These are phyloP conservation scores for Lipomyces orientalis DNA, from an alignment of 805 yeast species.

Conservation along the genomic window DNA sequence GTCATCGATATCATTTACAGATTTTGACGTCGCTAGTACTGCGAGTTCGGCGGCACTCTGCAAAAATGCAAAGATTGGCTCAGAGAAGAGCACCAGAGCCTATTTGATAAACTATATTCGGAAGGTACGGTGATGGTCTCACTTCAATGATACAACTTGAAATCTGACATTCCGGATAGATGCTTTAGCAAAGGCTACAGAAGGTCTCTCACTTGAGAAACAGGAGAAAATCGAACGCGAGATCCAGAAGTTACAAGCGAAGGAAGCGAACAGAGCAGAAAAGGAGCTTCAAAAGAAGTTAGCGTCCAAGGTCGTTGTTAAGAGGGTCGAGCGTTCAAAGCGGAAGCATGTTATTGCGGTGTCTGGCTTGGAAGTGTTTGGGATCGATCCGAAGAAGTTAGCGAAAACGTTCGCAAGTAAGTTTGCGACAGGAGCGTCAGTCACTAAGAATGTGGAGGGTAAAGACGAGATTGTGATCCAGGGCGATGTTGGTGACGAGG, in stretches of 20 bases:
- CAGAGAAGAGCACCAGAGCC: slow-evolving; percentile 59
- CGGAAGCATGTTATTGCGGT: slow-evolving; percentile 86
- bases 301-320: slow-evolving; percentile 79
- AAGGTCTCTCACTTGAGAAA: slow-evolving; percentile 68
- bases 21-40: slow-evolving; percentile 53
- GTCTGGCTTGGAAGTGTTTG: slow-evolving; percentile 86
- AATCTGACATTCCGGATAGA: slow-evolving; percentile 41
- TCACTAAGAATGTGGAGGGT: slow-evolving; percentile 86
- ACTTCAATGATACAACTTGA: slow-evolving; percentile 10
- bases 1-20: not conserved
- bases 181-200: slow-evolving; percentile 55
- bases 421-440: slow-evolving; percentile 95
- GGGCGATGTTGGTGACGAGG: slow-evolving; percentile 94
- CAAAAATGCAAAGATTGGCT: slow-evolving; percentile 88
- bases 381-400: slow-evolving; percentile 84
- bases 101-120: slow-evolving; percentile 65
- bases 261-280: slow-evolving; percentile 73
- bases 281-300: slow-evolving; percentile 79
- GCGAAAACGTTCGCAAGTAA: slow-evolving; percentile 91
- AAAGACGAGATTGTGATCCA: slow-evolving; percentile 90
- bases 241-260: slow-evolving; percentile 74
- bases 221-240: slow-evolving; percentile 84
- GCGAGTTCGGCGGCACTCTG: slow-evolving; percentile 85
- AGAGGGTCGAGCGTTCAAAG: slow-evolving; percentile 87
- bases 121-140: slow-evolving; percentile 45